Evolutionary conservation across 345 rosid species (phyloP), one percentile per base, ranked within the genome.

Genomic region (Eucalyptus albens): DNA sequence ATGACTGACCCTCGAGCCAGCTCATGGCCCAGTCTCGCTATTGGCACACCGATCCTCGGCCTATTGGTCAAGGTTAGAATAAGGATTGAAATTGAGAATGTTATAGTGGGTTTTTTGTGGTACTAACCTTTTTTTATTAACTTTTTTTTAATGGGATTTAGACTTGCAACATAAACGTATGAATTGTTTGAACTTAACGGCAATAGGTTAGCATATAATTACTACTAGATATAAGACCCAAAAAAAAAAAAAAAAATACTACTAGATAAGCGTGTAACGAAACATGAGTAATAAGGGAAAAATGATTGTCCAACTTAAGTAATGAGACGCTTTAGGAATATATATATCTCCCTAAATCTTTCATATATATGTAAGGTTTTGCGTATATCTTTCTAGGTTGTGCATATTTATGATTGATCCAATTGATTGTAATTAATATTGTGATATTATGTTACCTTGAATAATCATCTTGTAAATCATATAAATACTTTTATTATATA

Each of bases 1-100:
- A 50, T 50, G 19, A 15, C 19, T 0, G 3, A 6, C 3, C 53
- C 53, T 50, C 8, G 0, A 0, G 53, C 53, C 0, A 50, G 8
- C 53, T 50, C 53, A 50, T 50, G 53, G 53, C 53, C 53, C 1
- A 50, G 8, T 50, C 19, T 0, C 0, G 0, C 7, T 0, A 15
- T 50, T 15, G 19, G 53, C 53, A 15, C 8, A 0, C 2, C 3
- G 8, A 50, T 50, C 53, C 53, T 50, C 0, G 19, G 53, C 53
- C 19, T 15, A 15, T 0, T 50, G 2, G 53, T 50, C 1, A 50
- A 0, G 53, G 17, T 50, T 0, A 50, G 0, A 15, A 50, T 50
- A 50, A 50, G 8, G 1, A 1, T 50, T 2, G 7, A 50, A 50
- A 50, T 50, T 15, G 53, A 50, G 3, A 15, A 50, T 15, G 0